Conservation (phyloP, 495 filamentous ascomycete species). For the Lepidopterella palustris region DNA sequence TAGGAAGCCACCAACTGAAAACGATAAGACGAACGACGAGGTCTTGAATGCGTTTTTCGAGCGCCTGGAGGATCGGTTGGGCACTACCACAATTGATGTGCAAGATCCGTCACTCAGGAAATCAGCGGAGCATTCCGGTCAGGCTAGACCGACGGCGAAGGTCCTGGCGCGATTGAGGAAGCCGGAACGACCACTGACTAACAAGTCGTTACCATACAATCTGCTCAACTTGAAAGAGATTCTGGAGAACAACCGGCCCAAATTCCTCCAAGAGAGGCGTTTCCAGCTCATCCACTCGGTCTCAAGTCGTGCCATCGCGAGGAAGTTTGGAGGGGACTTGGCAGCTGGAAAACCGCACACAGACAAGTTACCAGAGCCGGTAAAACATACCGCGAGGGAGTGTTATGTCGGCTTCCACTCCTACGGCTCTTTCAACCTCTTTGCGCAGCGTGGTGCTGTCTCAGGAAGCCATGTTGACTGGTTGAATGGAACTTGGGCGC, state of each 20-base stretch:
- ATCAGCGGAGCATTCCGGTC: neutral
- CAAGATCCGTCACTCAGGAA: neutral
- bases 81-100: neutral
- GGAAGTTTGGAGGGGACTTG: neutral
- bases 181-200: neutral
- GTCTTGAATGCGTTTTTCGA: neutral
- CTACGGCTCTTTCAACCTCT: neutral
- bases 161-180: neutral
- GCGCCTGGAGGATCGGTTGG: neutral
- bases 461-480: neutral
- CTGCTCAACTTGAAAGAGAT: neutral
- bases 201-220: neutral
- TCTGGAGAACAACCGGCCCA: neutral
- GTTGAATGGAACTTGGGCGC: neutral
- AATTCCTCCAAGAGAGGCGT: neutral
- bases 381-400: neutral
- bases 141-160: neutral
- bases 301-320: neutral
- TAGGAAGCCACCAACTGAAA: neutral
- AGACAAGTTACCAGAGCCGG: too few relatives aligned
- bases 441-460: neutral
- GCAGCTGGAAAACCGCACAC: neutral
- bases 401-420: neutral
- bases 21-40: too few relatives aligned
- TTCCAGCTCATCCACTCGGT: neutral